Evolutionary conservation across 2,329 filamentous ascomycete genomes (phyloP), one percentile per base, ranked within the genome.

Genomic region (Stenocarpella maydis): DNA sequence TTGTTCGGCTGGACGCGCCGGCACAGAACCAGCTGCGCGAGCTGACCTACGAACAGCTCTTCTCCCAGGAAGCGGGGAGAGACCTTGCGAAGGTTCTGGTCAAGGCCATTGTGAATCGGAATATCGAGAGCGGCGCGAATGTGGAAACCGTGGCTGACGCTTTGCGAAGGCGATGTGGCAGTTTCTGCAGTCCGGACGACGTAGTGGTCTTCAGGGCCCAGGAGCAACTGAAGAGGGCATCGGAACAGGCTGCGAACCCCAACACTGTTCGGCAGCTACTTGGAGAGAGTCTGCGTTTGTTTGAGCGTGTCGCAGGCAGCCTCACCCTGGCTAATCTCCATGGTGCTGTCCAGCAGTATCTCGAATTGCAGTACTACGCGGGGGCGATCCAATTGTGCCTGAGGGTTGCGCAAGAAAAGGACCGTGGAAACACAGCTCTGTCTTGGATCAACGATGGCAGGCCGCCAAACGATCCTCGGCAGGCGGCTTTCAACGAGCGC

Each of bases 141-240:
- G 95, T 99, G 24, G 97, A 99, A 81, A 98, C 95, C 0, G 94
- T 99, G 28, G 95, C 96, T 0, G 96, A 99, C 80, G 94, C 95
- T n/a, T 83, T 99, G 61, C 89, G 96, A 55, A 88, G 96, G 74
- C 89, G 95, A 75, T 99, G 96, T 75, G 97, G 96, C 72, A 98
- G 92, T 80, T 99, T 99, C 86, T 99, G 96, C 80, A 98, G 95
- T 76, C 91, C 95, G 0, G 95, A 99, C 73, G 96, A 99, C 82
- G 96, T 98, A 1, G 90, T 98, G 73, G 95, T 98, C 74, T 99
- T 99, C 89, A 98, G 97, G 81, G 96, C 96, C 0, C 95, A 98
- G 78, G 96, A 99, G 80, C 92, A 95, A 75, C 84, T 98, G 65
- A 97, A 97, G 84, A 89, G 93, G 74, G 95, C 95, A 1, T 90